Evolutionary conservation across 495 filamentous ascomycete species (phyloP), one percentile per base, ranked within the genome.

Genomic region (Talaromyces proteolyticus): DNA sequence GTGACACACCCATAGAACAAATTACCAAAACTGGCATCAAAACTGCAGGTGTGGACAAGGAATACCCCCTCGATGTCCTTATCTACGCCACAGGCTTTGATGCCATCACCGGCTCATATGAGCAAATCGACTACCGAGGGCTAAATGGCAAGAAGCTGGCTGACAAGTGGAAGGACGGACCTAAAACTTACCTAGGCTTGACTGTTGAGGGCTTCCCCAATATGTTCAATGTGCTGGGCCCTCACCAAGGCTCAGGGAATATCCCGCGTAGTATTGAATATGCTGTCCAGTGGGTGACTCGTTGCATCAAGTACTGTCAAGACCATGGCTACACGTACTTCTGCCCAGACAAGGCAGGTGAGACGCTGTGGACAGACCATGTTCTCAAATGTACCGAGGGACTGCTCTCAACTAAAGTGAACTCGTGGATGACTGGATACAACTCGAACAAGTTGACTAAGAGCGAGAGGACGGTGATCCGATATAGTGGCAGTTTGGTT

Each of bases 151-250:
- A 61, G 5, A 58, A 57, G 3, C 44, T 82, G 3, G 42, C 62
- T 11, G 67, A 74, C 8, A 68, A 80, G 51, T 82, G 78, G 76
- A 61, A 66, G 44, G 50, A 58, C n/a, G 70, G 66, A 1, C 64
- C 70, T 1, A 55, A 66, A n/a, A 81, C 77, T 0, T 70, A 75
- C 53, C 66, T 79, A 14, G 78, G 78, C 4, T 65, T 71, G 19
- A 69, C 69, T 8, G 52, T 76, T 16, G 51, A 59, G 2, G 73
- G 66, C 1, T 70, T 63, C 48, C 78, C 79, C 1, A 82, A 84
- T 55, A 67, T 82, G 59, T 78, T 79, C 60, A 64, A 70, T 52
- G 55, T 69, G 4, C 76, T 75, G 55, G 78, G 78, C 0, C 68
- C 72, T 4, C 61, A 65, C 29, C 53, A 53, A 20, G 55, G 53